Base-by-base conservation (phyloP, 495 filamentous ascomycete genomes). In the Corynascus novoguineensis region DNA sequence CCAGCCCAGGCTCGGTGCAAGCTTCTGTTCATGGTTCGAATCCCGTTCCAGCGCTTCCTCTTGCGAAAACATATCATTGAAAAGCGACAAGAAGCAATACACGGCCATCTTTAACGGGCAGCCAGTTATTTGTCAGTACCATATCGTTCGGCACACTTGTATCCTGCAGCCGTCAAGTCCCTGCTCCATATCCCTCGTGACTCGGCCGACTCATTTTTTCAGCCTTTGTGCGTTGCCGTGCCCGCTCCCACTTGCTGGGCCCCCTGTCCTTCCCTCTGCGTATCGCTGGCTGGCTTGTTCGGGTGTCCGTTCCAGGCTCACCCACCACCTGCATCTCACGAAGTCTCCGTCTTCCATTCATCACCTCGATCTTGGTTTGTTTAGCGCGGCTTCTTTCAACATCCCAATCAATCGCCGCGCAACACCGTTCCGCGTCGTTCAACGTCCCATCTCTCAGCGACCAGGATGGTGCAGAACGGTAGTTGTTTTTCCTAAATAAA, bases 381-480 rank as follows among this genome's bases (percentile, higher is more conserved):
- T 48, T 61, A 53, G 60, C 67, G 62, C 67, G 64, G 60, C 65
- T 56, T 40, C 35, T 38, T 41, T 48, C 35, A 19, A 57, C 60
- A 58, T 56, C 34, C 58, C 59, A 60, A 57, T 67, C 55, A 64
- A 67, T 67, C 55, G 60, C 64, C 58, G 54, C 55, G 35, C 58
- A 48, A 17, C 52, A 42, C 42, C 61, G 34, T 29, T 54, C 32
- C 44, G 19, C 51, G 12, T 46, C 50, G 55, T 59, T 54, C 53
- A 52, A 62, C 55, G 19, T 50, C 60, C 62, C 66, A 66, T 65
- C 68, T 57, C 68, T 60, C 65, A 72, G 72, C 70, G 70, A 73
- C 73, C 76, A 79, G 72, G 71, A 79, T 79, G 76, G 70, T 79
- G 76, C 67, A 77, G 67, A 73, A 70, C 74, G 71, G 72, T 63